Base-by-base conservation (phyloP, 2,329 filamentous ascomycete species). In the Blastomyces silverae region DNA sequence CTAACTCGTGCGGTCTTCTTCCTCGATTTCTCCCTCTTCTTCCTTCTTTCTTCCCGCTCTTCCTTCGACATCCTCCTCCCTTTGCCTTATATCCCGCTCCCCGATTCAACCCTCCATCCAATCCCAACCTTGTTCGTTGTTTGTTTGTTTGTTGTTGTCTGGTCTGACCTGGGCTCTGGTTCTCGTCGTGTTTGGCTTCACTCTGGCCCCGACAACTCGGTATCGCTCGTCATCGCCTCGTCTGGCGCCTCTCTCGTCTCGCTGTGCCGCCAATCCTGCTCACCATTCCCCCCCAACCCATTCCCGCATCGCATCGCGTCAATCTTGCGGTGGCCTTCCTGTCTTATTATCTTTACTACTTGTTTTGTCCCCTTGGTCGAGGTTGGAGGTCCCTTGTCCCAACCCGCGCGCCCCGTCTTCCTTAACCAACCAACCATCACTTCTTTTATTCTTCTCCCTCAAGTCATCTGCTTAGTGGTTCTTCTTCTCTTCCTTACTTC, bases 171-270 rank as follows among this genome's bases (percentile, higher is more conserved):
- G 22, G 8, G 8, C 28, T 25, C 31, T 48, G 48, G 15, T 28
- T 64, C 39, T 46, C n/a, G 53, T 60, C n/a, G 39, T 42, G 55
- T 57, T 57, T 15, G 28, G 17, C 20, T 42, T 39, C 31, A n/a
- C 56, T 22, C 31, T 34, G 34, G 11, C 31, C 31, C 57, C n/a
- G 57, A 25, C 46, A 55, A 25, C 17, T 48, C 39, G 52, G 52
- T 53, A 60, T 62, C 50, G 52, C 28, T 60, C 61, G 17, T 56
- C 65, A 65, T 65, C 67, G 62, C 67, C 66, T 66, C 57, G 69
- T 67, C 67, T 65, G 66, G 66, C 67, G 66, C 63, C 60, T 64
- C 58, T 46, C 58, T 46, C 42, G 39, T 46, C 58, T 61, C 64
- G 31, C 44, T 48, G 46, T 37, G 25, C 28, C 53, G 53, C 53